Conservation (phyloP, 179 eudicot species). For the Drosera spatulata region DNA sequence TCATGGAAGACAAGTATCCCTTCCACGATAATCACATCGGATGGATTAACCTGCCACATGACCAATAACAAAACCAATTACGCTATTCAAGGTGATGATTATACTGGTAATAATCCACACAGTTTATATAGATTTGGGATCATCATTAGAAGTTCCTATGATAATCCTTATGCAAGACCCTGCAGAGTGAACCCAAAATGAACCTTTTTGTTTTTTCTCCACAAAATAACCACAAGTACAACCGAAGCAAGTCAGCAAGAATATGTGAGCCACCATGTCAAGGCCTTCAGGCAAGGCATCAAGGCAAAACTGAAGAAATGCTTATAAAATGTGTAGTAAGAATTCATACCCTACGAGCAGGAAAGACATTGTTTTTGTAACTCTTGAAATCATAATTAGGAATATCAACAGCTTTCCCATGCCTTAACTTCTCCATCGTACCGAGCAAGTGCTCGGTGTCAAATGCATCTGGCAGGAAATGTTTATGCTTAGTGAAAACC, state of each 20-base stretch:
- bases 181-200: background rate
- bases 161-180: too few relatives aligned
- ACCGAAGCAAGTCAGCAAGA: background rate
- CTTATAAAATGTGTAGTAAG: background rate
- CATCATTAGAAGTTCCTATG: too few relatives aligned
- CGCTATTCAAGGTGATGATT: background rate
- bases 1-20: constrained; percentile 93
- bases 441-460: constrained; percentile 66
- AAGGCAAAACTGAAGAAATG: too few relatives aligned
- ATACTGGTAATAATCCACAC: background rate
- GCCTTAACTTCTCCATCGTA: constrained; percentile 71
- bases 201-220: background rate
- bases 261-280: background rate
- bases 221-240: background rate
- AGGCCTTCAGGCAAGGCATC: background rate
- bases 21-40: constrained; percentile 92
- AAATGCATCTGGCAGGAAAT: constrained; percentile 67
- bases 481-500: background rate
- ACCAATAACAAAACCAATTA: constrained; percentile 1
- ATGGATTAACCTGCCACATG: constrained; percentile 76
- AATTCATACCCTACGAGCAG: constrained; percentile 72
- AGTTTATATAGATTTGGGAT: too few relatives aligned
- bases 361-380: constrained; percentile 55
- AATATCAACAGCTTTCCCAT: constrained; percentile 77
- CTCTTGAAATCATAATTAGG: constrained; percentile 85